These are phyloP conservation scores for Lentinus brumalis DNA, from an alignment of 768 basidiomycete genomes.

Conservation along the genomic window DNA sequence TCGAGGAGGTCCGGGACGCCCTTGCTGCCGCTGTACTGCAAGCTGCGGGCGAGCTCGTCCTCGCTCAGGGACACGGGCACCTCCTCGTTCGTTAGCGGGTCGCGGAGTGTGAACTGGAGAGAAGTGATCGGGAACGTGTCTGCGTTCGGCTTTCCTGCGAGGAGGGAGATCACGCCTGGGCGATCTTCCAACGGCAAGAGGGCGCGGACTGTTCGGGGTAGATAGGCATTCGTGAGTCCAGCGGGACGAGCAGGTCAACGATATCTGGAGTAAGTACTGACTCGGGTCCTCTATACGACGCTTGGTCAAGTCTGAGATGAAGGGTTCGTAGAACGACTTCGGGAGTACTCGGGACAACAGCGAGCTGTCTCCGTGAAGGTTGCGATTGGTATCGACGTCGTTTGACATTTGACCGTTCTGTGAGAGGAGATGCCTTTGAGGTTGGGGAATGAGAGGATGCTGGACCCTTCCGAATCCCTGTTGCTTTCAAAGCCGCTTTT, in stretches of 20 bases:
- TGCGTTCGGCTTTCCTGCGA: conserved; percentile 92
- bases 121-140: conserved; percentile 90
- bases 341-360: conserved; percentile 38
- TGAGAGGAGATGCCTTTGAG: too few species aligned
- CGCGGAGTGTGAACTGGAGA: conserved; percentile 62
- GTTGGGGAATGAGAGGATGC: too few species aligned
- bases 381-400: not conserved
- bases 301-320: conserved; percentile 62
- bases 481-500: not conserved
- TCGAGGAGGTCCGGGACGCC: conserved; percentile 65
- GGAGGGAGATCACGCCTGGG: conserved; percentile 77
- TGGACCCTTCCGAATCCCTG: not conserved
- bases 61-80: conserved; percentile 55
- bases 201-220: conserved; percentile 56
- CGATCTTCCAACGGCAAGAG: conserved; percentile 78
- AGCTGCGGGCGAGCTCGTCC: conserved; percentile 59
- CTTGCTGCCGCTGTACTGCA: conserved; percentile 79
- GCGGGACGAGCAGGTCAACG: not conserved
- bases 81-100: conserved; percentile 48
- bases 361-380: not conserved
- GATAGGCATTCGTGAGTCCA: not conserved
- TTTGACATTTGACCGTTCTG: too few species aligned
- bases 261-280: conserved; percentile 34
- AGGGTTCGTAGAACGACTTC: conserved; percentile 52
- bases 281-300: conserved; percentile 63